phyloP scores from a whole-genome alignment of 345 rosid species.

The Gossypium herbaceum region DNA sequence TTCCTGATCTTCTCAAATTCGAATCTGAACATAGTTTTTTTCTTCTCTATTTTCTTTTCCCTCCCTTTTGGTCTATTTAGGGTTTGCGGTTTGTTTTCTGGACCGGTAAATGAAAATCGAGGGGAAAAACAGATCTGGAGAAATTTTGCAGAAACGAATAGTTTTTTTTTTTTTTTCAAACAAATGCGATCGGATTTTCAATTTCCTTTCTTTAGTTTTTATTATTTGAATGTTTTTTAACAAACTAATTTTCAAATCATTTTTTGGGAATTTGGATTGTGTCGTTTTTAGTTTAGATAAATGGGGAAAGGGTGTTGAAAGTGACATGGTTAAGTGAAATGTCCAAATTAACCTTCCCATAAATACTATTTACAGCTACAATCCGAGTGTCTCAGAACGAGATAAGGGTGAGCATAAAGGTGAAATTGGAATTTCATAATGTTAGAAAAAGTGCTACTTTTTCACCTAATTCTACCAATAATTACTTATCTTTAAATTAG shows the following conservation, averaged over 20 bases:
- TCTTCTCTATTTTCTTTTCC: background rate
- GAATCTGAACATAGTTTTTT: conserved; percentile 32
- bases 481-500: background rate
- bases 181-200: background rate
- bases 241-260: background rate
- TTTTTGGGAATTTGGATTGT: conserved; percentile 3
- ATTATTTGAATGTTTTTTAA: background rate
- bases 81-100: background rate
- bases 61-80: background rate
- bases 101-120: background rate
- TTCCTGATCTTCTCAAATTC: conserved; percentile 43
- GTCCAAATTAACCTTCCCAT: background rate
- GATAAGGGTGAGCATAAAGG: background rate
- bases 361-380: too few relatives aligned
- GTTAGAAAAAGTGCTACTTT: background rate
- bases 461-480: background rate
- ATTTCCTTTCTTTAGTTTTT: background rate
- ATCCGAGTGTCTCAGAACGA: too few relatives aligned
- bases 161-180: too few relatives aligned
- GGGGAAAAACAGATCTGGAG: conserved; percentile 28
- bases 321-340: background rate
- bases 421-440: background rate
- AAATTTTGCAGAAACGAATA: background rate
- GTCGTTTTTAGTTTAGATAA: background rate
- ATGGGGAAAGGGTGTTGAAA: background rate